Base-by-base conservation (phyloP, 495 filamentous ascomycete species). In the Aspergillus bridgeri region DNA sequence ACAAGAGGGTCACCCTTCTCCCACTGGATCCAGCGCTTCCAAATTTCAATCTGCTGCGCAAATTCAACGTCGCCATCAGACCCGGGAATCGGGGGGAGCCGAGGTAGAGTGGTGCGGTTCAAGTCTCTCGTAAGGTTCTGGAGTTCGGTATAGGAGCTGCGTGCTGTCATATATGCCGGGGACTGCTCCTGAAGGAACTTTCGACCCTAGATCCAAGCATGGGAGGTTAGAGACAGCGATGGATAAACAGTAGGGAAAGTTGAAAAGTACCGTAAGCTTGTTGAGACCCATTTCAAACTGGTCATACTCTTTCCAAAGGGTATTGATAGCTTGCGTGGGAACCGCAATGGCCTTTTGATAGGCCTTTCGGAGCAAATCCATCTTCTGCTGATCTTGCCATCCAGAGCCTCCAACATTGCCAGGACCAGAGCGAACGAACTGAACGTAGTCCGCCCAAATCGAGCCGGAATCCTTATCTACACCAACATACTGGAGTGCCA, bases 331-430 rank as follows among this genome's bases (percentile, higher is more conserved):
- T 48, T 87, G 80, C 13, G 87, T 93, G 5, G 94, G 94, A 52
- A 96, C 83, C 60, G 81, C 86, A 43, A 96, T 87, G 15, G 94
- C 93, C 27, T 85, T 86, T 63, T 96, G 93, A 68, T 96, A 98
- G 3, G 89, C 88, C 65, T 92, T 95, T 21, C 94, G 85, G 20
- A 98, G 75, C 58, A 86, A 71, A 62, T 98, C 94, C 90, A 96
- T 95, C 80, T 98, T 98, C 65, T 98, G 94, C 69, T 90, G 87
- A 65, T 97, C 94, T 67, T 98, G 91, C 94, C 94, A 98, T 18
- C 83, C 85, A 53, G 80, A 85, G 42, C 94, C 95, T 29, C 92
- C 92, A 45, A 91, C 78, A 43, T 79, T 83, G 11, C 95, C 95
- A 8, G 95, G 94, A 0, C 87, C 89, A 50, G 82, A 86, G 62